Evolutionary conservation across 2,329 filamentous ascomycete species (phyloP).

Genomic region (Dactylellina drechsleri): DNA sequence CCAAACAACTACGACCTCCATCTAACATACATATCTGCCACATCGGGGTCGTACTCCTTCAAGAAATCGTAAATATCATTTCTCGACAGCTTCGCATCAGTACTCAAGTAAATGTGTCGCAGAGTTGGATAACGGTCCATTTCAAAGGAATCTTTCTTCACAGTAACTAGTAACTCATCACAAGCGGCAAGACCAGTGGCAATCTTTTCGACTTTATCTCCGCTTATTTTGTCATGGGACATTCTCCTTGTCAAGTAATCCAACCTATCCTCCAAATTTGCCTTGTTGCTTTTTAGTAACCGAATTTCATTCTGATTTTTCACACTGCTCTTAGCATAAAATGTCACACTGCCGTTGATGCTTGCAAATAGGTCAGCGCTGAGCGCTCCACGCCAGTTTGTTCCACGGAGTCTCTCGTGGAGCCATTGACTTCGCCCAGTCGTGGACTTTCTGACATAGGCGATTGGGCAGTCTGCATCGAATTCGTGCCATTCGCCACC

Average conservation of each 20-base stretch:
- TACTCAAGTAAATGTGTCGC: constrained; percentile 18
- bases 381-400: constrained; percentile 2
- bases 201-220: constrained; percentile 8
- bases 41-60: constrained; percentile 7
- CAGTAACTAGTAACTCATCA: constrained; percentile 1
- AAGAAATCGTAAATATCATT: constrained; percentile 27
- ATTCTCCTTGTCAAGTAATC: constrained; percentile 1
- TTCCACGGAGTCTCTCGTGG: constrained; percentile 13
- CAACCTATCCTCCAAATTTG: constrained; percentile 9
- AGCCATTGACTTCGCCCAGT: constrained; percentile 29
- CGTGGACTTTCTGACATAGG: constrained; percentile 24
- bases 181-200: constrained; percentile 4
- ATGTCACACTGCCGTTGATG: constrained; percentile 27
- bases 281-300: not conserved
- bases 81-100: constrained; percentile 13
- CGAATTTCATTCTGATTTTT: constrained; percentile 24
- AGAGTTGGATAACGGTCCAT: constrained; percentile 24
- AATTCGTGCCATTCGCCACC: constrained; percentile 11
- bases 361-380: constrained; percentile 6
- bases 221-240: not conserved
- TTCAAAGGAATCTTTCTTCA: constrained; percentile 23
- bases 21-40: constrained; percentile 16
- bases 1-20: not conserved
- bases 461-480: constrained; percentile 24
- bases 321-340: constrained; percentile 15